Base-by-base conservation (phyloP, 2,329 filamentous ascomycete species). In the Scedosporium boydii region DNA sequence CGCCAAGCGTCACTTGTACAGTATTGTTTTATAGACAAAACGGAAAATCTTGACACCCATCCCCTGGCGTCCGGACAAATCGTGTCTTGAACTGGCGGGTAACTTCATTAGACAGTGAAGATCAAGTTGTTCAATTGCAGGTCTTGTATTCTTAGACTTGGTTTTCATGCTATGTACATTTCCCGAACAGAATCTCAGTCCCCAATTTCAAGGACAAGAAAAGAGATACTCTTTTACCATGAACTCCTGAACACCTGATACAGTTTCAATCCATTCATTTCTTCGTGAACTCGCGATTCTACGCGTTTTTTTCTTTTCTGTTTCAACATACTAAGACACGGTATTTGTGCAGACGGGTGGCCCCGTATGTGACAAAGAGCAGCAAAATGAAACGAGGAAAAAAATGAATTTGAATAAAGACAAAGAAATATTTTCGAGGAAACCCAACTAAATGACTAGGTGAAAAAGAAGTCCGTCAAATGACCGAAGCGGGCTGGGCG, bases 401-500 rank as follows among this genome's bases (percentile, higher is more conserved):
- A 23, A 38, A 60, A n/a, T 29, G 10, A 46, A 46, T 6, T 21
- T 42, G 34, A 10, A n/a, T 34, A 42, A n/a, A 42, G 27, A 41
- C 29, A 41, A 42, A 12, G n/a, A 41, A 16, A 21, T 42, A 23
- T 42, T 59, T 21, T 58, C 38, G 59, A 14, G 51, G 21, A 55
- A 34, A 29, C 21, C 41, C 14, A 23, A 23, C 12, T 23, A 57
- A 6, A 27, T 26, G 23, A 44, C 46, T n/a, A 62, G 29, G 10
- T 6, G 57, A 5, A 7, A 58, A 38, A 55, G 26, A 26, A 14
- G 27, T 3, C n/a, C 4, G 23, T 65, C 64, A 78, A 9, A 78
- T 74, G 71, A 77, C 74, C 16, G 71, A 75, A 69, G 76, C 74
- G 10, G 83, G 82, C 57, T 78, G 75, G 64, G 78, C 75, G 55